Evolutionary conservation across 306 rosid species (phyloP).

Genomic region (Sesbania bispinosa): DNA sequence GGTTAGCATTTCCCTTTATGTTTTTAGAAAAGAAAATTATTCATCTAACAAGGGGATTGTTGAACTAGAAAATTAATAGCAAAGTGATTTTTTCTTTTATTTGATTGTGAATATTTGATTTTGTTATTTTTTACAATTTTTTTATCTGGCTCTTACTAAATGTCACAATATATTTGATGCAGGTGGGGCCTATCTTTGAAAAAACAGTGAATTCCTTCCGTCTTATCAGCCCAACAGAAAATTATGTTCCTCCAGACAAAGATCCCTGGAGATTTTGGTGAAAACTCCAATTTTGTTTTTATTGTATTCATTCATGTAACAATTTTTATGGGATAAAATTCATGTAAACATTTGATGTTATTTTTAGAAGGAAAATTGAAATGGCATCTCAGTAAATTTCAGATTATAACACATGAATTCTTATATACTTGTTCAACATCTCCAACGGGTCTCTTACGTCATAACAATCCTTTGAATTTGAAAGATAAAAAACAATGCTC

Average conservation of each 20-base stretch:
- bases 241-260: constrained; percentile 89
- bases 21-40: background rate
- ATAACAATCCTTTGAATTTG: background rate
- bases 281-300: constrained; percentile 24
- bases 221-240: constrained; percentile 71
- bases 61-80: background rate
- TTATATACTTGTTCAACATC: background rate
- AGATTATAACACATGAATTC: background rate
- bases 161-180: constrained; percentile 32
- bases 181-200: constrained; percentile 81
- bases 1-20: background rate
- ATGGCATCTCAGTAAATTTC: background rate
- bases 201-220: constrained; percentile 79
- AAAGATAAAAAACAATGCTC: background rate
- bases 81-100: too few relatives aligned
- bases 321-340: background rate
- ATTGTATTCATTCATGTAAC: constrained; percentile 22
- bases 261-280: constrained; percentile 99
- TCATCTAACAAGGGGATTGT: background rate
- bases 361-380: background rate
- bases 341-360: constrained; percentile 7
- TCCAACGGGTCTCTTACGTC: background rate
- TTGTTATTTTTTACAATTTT: background rate
- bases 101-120: too few relatives aligned
- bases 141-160: background rate